Evolutionary conservation across 441 rosid species (phyloP).

Genomic region (Populus hybrid): DNA sequence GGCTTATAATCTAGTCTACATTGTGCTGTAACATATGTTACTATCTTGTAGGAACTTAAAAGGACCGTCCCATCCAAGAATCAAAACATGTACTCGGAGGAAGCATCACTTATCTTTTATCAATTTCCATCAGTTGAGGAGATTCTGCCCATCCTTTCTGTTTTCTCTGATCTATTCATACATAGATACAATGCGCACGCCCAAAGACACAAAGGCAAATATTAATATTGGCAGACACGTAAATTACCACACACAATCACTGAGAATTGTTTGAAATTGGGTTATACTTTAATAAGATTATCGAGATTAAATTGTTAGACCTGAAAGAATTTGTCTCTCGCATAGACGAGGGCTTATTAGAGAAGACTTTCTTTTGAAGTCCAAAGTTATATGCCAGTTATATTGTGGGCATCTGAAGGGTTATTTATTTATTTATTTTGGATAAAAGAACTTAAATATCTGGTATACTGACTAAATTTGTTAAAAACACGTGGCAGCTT

Average conservation of each 20-base stretch:
- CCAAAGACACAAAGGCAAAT: neutral
- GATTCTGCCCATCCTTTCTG: constrained; percentile 65
- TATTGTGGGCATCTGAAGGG: neutral
- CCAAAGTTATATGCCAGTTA: neutral
- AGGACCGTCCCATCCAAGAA: constrained; percentile 25
- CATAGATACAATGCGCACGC: too few species aligned
- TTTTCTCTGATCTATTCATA: constrained; percentile 25
- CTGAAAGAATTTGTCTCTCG: neutral
- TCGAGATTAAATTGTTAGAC: neutral
- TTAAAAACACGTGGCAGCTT: constrained; percentile 45
- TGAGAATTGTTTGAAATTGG: neutral
- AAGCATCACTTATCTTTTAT: constrained; percentile 37
- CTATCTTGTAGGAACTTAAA: constrained; percentile 43
- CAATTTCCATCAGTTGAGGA: constrained; percentile 63
- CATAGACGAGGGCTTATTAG: neutral
- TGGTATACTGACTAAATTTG: neutral
- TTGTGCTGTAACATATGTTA: constrained; percentile 9
- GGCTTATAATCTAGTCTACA: neutral
- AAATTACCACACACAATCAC: neutral
- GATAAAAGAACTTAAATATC: neutral
- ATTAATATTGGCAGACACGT: neutral
- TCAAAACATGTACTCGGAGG: constrained; percentile 30
- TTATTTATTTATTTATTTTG: too few species aligned
- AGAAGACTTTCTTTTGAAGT: neutral
- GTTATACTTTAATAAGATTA: neutral